Evolutionary conservation across 768 basidiomycete genomes (phyloP).

Genomic region (Amanita exitialis): DNA sequence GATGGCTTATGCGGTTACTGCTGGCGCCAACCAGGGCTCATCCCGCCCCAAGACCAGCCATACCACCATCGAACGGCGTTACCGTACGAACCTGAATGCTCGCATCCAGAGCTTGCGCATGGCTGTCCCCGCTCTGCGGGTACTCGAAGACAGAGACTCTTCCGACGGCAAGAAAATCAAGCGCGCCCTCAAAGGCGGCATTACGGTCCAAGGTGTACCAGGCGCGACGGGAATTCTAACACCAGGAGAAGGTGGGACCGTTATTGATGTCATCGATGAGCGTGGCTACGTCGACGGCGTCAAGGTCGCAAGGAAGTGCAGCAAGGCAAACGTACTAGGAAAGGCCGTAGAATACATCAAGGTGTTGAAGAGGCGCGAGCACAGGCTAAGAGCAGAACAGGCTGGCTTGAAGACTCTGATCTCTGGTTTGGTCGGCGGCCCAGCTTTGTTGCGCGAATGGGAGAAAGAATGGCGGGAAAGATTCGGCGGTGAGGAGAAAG

Average conservation of each 20-base stretch:
- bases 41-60: constrained; percentile 76
- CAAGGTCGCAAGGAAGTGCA: constrained; percentile 82
- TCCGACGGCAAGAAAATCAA: constrained; percentile 35
- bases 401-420: constrained; percentile 64
- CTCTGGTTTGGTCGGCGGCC: constrained; percentile 63
- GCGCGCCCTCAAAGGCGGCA: constrained; percentile 31
- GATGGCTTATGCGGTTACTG: background rate
- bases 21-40: constrained; percentile 3
- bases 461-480: constrained; percentile 62
- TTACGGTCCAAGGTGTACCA: constrained; percentile 24
- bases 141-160: constrained; percentile 54
- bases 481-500: constrained; percentile 70
- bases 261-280: constrained; percentile 59
- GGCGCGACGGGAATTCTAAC: constrained; percentile 18
- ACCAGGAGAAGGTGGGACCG: constrained; percentile 22
- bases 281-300: constrained; percentile 90
- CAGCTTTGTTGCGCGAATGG: constrained; percentile 63
- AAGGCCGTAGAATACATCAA: constrained; percentile 91
- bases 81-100: constrained; percentile 82
- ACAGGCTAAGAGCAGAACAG: constrained; percentile 62
- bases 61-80: constrained; percentile 82
- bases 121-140: constrained; percentile 76
- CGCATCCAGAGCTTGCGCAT: constrained; percentile 74
- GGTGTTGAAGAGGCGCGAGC: constrained; percentile 73
- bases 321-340: constrained; percentile 83